These are phyloP conservation scores for Penicillium sp. DNA, from an alignment of 2,329 filamentous ascomycete species.

Conservation along the genomic window DNA sequence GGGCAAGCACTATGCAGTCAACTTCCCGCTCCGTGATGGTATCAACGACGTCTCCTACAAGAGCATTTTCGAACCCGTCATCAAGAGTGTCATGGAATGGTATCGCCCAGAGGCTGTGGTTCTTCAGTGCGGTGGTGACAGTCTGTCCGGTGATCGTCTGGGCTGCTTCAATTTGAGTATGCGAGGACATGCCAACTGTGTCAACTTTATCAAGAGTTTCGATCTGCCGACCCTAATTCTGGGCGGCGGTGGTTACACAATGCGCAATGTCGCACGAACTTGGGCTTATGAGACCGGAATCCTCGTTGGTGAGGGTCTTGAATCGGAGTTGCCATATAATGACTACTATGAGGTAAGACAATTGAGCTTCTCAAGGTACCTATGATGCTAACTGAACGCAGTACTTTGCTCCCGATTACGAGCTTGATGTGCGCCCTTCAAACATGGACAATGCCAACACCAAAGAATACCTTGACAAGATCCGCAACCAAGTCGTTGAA, in stretches of 20 bases:
- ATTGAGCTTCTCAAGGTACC: background rate
- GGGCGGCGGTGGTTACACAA: constrained; percentile 70
- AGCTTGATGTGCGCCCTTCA: constrained; percentile 68
- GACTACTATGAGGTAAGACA: constrained; percentile 78
- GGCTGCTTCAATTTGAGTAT: constrained; percentile 73
- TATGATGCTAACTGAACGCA: constrained; percentile 35
- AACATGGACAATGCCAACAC: constrained; percentile 75
- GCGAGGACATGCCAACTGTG: constrained; percentile 70
- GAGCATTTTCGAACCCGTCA: constrained; percentile 68
- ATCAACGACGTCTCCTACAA: constrained; percentile 70
- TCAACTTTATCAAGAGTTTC: constrained; percentile 69
- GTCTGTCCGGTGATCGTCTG: constrained; percentile 66
- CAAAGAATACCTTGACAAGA: constrained; percentile 68
- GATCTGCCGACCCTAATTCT: constrained; percentile 66
- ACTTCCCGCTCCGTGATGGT: constrained; percentile 69
- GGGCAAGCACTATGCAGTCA: constrained; percentile 69
- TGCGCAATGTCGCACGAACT: constrained; percentile 65
- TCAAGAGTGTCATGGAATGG: constrained; percentile 69
- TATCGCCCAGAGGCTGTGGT: constrained; percentile 69
- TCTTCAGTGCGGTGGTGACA: constrained; percentile 69
- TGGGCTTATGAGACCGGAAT: constrained; percentile 73
- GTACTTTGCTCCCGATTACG: constrained; percentile 71
- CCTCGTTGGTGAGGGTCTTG: constrained; percentile 80
- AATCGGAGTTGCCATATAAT: constrained; percentile 84
- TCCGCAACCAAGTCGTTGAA: constrained; percentile 65